phyloP scores from a whole-genome alignment of 2,329 filamentous ascomycete species.

The Nakataea oryzae region DNA sequence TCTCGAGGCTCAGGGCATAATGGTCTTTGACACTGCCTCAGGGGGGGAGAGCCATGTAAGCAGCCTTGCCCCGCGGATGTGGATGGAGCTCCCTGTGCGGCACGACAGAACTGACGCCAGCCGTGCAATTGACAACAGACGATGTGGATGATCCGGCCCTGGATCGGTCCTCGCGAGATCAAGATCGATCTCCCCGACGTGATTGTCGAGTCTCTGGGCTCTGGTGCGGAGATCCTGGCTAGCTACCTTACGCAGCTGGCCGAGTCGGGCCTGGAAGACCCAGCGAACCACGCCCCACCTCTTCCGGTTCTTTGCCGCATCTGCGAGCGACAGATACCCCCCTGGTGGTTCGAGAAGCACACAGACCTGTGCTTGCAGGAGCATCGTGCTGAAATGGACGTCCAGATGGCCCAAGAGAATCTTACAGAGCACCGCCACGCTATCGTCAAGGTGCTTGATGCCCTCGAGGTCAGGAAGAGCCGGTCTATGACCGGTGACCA shows the following conservation, averaged over 20 bases:
- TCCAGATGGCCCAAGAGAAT: slow-evolving; percentile 89
- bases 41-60: slow-evolving; percentile 85
- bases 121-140: slow-evolving; percentile 44
- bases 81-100: neutral
- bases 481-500: slow-evolving; percentile 49
- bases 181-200: slow-evolving; percentile 87
- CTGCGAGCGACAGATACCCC: slow-evolving; percentile 91
- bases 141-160: slow-evolving; percentile 99
- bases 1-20: slow-evolving; percentile 93
- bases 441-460: slow-evolving; percentile 92
- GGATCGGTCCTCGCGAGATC: slow-evolving; percentile 78
- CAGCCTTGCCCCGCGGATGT: slow-evolving; percentile 12
- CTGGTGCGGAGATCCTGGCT: slow-evolving; percentile 88
- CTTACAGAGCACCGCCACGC: slow-evolving; percentile 85
- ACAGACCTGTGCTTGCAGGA: slow-evolving; percentile 93
- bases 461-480: slow-evolving; percentile 69
- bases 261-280: slow-evolving; percentile 69
- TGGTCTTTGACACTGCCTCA: slow-evolving; percentile 86
- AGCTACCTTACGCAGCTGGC: slow-evolving; percentile 86
- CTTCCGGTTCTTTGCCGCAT: slow-evolving; percentile 87
- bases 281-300: slow-evolving; percentile 68
- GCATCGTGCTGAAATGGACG: slow-evolving; percentile 93
- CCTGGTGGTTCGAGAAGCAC: slow-evolving; percentile 99
- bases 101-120: neutral
- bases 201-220: slow-evolving; percentile 86